Percentiles rank a stretch among this genome's conserved stretches.
phyloP scores from a whole-genome alignment of 2,329 filamentous ascomycete species.

The Aschersonia sp. region DNA sequence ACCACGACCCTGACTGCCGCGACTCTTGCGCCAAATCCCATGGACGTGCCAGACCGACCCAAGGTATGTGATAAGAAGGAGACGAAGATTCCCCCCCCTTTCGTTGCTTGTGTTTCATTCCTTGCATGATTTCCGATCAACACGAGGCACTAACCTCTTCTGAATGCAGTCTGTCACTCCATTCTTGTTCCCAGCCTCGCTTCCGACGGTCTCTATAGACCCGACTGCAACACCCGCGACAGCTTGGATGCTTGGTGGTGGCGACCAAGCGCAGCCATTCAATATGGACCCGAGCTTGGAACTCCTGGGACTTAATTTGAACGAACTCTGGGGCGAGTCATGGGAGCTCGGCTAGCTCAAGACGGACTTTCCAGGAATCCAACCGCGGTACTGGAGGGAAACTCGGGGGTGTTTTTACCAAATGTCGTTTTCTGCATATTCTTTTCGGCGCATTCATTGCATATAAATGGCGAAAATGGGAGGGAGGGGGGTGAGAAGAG shows the following conservation, averaged over 20 bases:
- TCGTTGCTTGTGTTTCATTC: slow-evolving; percentile 5
- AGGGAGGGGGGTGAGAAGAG: too few species aligned
- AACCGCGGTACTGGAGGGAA: too few species aligned
- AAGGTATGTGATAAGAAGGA: slow-evolving; percentile 18
- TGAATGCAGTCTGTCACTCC: slow-evolving; percentile 23
- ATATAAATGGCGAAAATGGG: not conserved
- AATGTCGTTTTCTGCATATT: not conserved
- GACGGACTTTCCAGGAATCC: too few species aligned
- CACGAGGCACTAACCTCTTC: slow-evolving; percentile 12
- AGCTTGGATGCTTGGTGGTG: slow-evolving; percentile 18
- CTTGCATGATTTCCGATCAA: not conserved
- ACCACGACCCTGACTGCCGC: slow-evolving; percentile 8
- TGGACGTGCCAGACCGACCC: slow-evolving; percentile 20
- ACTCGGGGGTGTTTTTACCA: not conserved
- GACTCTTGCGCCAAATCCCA: slow-evolving; percentile 12
- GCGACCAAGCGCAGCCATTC: slow-evolving; percentile 21
- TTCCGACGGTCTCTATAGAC: slow-evolving; percentile 19
- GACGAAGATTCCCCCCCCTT: not conserved
- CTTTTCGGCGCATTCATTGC: not conserved
- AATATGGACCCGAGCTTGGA: slow-evolving; percentile 40
- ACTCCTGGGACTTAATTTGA: slow-evolving; percentile 36
- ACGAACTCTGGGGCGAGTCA: slow-evolving; percentile 39
- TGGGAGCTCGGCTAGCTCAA: slow-evolving; percentile 23
- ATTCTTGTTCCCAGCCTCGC: slow-evolving; percentile 22
- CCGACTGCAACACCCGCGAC: slow-evolving; percentile 15